Evolutionary conservation across 306 rosid species (phyloP), one percentile per base, ranked within the genome.

Genomic region (Ochetophila trinervis): DNA sequence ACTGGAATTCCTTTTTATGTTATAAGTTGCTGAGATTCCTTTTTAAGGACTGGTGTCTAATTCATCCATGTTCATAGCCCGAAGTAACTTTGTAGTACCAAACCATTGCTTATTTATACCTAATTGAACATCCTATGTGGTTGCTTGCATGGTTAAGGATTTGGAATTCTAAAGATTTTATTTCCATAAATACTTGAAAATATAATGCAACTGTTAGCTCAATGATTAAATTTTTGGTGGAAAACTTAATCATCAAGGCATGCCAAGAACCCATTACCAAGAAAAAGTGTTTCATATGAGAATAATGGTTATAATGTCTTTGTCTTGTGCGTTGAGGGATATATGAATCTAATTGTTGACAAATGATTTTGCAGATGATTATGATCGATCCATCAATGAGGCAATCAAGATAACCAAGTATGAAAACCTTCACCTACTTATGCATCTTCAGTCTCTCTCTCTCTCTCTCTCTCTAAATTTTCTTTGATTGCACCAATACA

Each of bases 351-450:
- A 64, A 75, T 72, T 68, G 51, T 80, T 74, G 44, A 51, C 48
- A 67, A 62, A 57, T 82, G 67, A 57, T 61, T 44, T 73, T 88
- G 85, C 91, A 94, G 99, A 94, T 85, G 99, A 90, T 77, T 94
- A 72, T 65, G 99, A 94, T 72, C 86, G 88, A 53, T 94, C 99
- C 45, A 94, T 94, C 82, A 90, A 80, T 45, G 99, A 94, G 83
- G 99, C 99, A 53, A 94, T 94, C 84, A 94, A 94, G 83, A 85
- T 88, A 76, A 94, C 99, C 80, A 90, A 90, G 99, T 93, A 93
- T 63, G 82, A 49, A 61, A 67, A 49, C 63, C 51, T 30, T 72
- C 45, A n/a, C 52, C 45, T 17, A 20, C 65, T 18, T 59, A 58
- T 57, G 53, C 60, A 17, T 22, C 53, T n/a, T 52, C 57, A 44